A percentile compares a stretch with the other conserved stretches of the same genome.
These are phyloP conservation scores for Porphyrellus sp. DNA, from an alignment of 1,284 basidiomycete genomes.

Conservation along the genomic window DNA sequence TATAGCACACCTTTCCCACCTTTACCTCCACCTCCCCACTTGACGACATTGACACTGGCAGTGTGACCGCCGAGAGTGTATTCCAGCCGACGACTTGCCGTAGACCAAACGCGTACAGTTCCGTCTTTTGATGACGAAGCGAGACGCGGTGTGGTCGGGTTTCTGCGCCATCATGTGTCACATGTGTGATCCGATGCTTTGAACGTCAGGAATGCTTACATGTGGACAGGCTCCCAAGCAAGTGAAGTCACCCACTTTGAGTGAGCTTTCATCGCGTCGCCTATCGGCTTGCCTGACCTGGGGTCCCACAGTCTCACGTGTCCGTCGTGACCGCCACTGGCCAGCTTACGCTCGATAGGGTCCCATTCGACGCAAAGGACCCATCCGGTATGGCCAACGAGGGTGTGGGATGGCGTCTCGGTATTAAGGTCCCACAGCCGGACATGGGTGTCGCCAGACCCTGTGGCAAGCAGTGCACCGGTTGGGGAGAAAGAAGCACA, in stretches of 20 bases:
- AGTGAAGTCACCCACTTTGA: constrained; percentile 97
- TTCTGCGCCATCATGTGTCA: constrained; percentile 43
- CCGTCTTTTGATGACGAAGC: constrained; percentile 96
- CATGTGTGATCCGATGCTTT: neutral
- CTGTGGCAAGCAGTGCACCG: constrained; percentile 87
- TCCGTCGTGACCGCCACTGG: constrained; percentile 90
- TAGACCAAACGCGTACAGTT: constrained; percentile 92
- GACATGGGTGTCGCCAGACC: constrained; percentile 92
- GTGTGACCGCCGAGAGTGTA: constrained; percentile 93
- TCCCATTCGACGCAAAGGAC: constrained; percentile 98
- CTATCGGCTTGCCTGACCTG: constrained; percentile 79
- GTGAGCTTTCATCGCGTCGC: constrained; percentile 87
- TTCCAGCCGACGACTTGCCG: constrained; percentile 67
- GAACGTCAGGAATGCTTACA: constrained; percentile 44
- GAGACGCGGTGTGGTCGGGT: constrained; percentile 73
- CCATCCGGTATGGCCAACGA: constrained; percentile 92
- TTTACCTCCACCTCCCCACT: constrained; percentile 86
- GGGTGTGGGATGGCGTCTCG: constrained; percentile 86
- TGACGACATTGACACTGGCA: constrained; percentile 91
- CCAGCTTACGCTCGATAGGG: constrained; percentile 83
- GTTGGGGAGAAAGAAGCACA: constrained; percentile 96
- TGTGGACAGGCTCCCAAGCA: constrained; percentile 94
- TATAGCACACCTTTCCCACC: constrained; percentile 78
- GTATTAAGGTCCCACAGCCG: constrained; percentile 94
- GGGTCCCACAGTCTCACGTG: constrained; percentile 90